Evolutionary conservation across 306 rosid genomes (phyloP), one percentile per base, ranked within the genome.

Genomic region (barrel medic (Medicago truncatula)): DNA sequence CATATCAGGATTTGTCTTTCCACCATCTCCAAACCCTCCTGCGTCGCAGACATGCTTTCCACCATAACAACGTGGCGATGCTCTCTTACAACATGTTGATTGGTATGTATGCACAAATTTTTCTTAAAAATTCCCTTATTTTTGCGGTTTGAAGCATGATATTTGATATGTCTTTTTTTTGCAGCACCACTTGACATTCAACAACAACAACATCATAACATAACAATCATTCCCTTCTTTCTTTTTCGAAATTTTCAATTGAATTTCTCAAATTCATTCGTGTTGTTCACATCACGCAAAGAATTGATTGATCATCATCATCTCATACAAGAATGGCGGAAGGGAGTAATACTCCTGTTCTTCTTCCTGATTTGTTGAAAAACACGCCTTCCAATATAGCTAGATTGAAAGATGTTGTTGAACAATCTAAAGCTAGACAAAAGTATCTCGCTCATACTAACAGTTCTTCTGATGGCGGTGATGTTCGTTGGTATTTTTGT

Each of bases 401-500:
- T 11, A 85, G 83, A 77, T 87, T 96, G 87, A 93, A 88, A 76
- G 93, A 92, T 62, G 91, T 81, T 53, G 92, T 90, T 47, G 99
- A 87, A 67, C 93, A 96, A 15, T 89, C 96, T 9, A 81, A 87
- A 80, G 98, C 91, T 2, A 84, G 95, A 61, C 93, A 78, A 52
- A 96, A 96, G 88, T 96, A 96, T 82, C 93, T 85, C 20, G 92
- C 89, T 2, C 93, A 80, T 56, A 92, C 99, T 14, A 9, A 74
- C 40, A 96, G 99, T 75, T 86, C 92, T 8, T 96, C 98, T 9
- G 99, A 96, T 66, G 99, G 99, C 15, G 85, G 91, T n/a, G 99
- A 96, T 66, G 99, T 96, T 53, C 76, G 99, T 43, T 96, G 99
- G 99, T 96, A 88, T 79, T 96, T 87, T 59, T 88, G 87, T 78